Evolutionary conservation across 768 basidiomycete genomes (phyloP).

Genomic region (Suillus americanus): DNA sequence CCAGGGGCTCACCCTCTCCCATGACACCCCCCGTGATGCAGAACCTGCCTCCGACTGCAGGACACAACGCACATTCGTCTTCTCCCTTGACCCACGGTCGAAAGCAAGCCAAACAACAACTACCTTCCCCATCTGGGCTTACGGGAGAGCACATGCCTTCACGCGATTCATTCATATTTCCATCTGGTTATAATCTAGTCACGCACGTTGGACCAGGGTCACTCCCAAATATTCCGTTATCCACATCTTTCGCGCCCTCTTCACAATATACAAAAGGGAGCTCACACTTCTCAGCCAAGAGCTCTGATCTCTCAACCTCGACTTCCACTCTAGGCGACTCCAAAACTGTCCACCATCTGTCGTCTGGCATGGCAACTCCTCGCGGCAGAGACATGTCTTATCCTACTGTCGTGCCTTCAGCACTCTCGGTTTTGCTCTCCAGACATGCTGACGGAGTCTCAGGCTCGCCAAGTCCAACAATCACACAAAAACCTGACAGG

Average conservation of each 20-base stretch:
- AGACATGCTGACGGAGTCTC: conserved; percentile 13
- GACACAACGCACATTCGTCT: neutral
- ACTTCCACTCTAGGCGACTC: conserved; percentile 29
- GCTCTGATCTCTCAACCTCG: conserved; percentile 25
- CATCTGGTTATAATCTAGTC: conserved; percentile 25
- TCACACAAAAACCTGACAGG: conserved; percentile 12
- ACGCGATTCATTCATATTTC: conserved; percentile 42
- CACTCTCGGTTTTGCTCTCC: conserved; percentile 37
- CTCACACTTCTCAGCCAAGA: conserved; percentile 20
- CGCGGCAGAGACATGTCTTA: conserved; percentile 21
- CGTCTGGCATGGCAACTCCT: conserved; percentile 15
- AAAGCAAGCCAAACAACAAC: neutral
- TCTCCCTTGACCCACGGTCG: neutral
- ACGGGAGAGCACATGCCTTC: conserved; percentile 10
- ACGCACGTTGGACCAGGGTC: conserved; percentile 3
- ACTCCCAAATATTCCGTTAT: conserved; percentile 7
- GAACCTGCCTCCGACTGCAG: neutral
- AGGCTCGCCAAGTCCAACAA: conserved; percentile 1
- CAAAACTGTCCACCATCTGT: conserved; percentile 7
- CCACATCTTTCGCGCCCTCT: conserved; percentile 25
- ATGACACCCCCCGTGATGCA: neutral
- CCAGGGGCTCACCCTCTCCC: conserved; percentile 11
- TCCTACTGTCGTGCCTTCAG: conserved; percentile 28
- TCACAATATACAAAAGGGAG: conserved; percentile 25
- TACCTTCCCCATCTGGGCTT: neutral